Base-by-base conservation (phyloP, 2,329 filamentous ascomycete genomes). In the Trichoderma harzianum region DNA sequence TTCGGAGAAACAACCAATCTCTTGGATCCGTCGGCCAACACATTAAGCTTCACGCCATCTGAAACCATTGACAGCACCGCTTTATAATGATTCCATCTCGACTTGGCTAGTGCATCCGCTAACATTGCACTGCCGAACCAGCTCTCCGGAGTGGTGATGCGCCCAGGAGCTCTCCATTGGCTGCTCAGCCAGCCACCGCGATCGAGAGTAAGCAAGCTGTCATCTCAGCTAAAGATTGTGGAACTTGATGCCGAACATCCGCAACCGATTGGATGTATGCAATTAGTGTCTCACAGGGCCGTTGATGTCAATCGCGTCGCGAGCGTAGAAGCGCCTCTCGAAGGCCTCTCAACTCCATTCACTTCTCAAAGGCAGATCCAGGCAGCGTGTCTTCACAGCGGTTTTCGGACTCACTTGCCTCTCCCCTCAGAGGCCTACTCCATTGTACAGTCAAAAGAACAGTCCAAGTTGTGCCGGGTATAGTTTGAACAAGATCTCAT, bases 31-130 rank as follows among this genome's bases (percentile, higher is more conserved):
- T 60, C 36, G 36, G 36, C 24, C 18, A 60, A 16, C 32, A 57
- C 57, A 32, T 53, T 69, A 69, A 69, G 30, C 67, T 62, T 69
- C 39, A 34, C 57, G 57, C 67, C 53, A 36, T 69, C 26, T 43
- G 39, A 39, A 55, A 39, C 63, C 43, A 65, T 65, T 36, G 32
- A 58, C 18, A 53, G n/a, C 47, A 53, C 47, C 47, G 14, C 28
- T 5, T 14, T 57, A 28, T 14, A 34, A 60, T 34, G 18, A 60
- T 60, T 24, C 28, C 30, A 34, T 12, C 24, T 69, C 24, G 28
- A 21, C 39, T n/a, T 62, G 67, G 39, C 30, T 69, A 69, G 67
- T 26, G n/a, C 21, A 30, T 11, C 28, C 66, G 7, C 32, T 67
- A 58, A 24, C 26, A 62, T 62, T 30, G 36, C 16, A 28, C 62